These are phyloP conservation scores for Heliamphora pulchella DNA, from an alignment of 179 eudicot genomes.

Conservation along the genomic window DNA sequence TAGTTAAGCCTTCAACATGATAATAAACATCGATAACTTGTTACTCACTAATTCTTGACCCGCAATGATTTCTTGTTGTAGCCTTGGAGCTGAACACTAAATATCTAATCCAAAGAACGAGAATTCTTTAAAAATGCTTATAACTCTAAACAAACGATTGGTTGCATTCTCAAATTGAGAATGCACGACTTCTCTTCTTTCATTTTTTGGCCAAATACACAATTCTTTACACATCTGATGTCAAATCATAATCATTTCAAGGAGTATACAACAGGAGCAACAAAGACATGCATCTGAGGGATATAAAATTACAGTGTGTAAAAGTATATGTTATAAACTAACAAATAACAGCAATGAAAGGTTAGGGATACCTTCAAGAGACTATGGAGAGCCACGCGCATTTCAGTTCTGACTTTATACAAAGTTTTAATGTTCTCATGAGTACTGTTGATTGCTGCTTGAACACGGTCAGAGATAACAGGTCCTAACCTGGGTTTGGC, in stretches of 20 bases:
- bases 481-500: slow-evolving; percentile 57
- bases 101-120: neutral
- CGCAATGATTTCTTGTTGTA: neutral
- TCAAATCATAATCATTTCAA: neutral
- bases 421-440: slow-evolving; percentile 45
- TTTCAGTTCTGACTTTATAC: slow-evolving; percentile 76
- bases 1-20: neutral
- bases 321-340: neutral
- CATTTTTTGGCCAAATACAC: too few species aligned
- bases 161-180: neutral
- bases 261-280: neutral
- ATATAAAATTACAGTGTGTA: neutral
- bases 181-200: neutral
- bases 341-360: slow-evolving; percentile 4
- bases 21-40: neutral
- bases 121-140: neutral
- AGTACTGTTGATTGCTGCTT: slow-evolving; percentile 35
- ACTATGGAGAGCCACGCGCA: slow-evolving; percentile 56
- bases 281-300: neutral
- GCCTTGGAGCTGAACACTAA: neutral
- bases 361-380: slow-evolving; percentile 59
- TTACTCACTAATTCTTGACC: too few species aligned
- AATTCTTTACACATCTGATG: too few species aligned
- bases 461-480: slow-evolving; percentile 43
- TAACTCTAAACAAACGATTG: neutral